A percentile compares a stretch with the other conserved stretches of the same genome.
Conservation (phyloP, 208 protist species). For the Porcisia deanei region DNA sequence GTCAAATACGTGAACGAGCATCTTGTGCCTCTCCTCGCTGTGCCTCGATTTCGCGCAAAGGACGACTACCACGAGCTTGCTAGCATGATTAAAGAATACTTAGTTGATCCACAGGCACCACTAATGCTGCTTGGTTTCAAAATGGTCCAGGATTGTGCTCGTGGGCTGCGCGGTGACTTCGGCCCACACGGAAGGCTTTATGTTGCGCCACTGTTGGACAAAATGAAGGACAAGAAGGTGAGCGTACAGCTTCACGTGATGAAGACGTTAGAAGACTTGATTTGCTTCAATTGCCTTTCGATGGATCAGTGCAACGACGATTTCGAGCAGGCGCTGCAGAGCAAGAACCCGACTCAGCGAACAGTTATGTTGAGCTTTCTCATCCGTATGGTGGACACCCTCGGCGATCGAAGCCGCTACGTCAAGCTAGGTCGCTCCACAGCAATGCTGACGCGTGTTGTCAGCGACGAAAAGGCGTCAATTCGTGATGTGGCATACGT, state of each 20-base stretch:
- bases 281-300: constrained; percentile 76
- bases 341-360: constrained; percentile 83
- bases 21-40: constrained; percentile 63
- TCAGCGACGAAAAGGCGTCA: constrained; percentile 84
- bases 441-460: constrained; percentile 59
- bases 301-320: constrained; percentile 88
- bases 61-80: constrained; percentile 90
- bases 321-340: constrained; percentile 67
- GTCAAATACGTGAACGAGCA: constrained; percentile 65
- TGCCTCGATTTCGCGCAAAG: constrained; percentile 60
- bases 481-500: constrained; percentile 72
- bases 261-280: constrained; percentile 71
- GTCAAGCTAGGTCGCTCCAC: constrained; percentile 39
- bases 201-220: constrained; percentile 75
- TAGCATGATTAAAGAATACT: constrained; percentile 64
- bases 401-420: constrained; percentile 49
- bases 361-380: constrained; percentile 67
- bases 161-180: constrained; percentile 61
- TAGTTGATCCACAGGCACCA: constrained; percentile 83
- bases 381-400: constrained; percentile 52
- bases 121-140: constrained; percentile 85
- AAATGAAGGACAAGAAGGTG: constrained; percentile 92
- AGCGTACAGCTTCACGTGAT: constrained; percentile 82
- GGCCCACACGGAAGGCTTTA: constrained; percentile 48
- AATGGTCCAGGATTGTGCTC: constrained; percentile 82